Conservation (phyloP, 1,284 basidiomycete genomes). For the Filobasidium uniguttulatum region DNA sequence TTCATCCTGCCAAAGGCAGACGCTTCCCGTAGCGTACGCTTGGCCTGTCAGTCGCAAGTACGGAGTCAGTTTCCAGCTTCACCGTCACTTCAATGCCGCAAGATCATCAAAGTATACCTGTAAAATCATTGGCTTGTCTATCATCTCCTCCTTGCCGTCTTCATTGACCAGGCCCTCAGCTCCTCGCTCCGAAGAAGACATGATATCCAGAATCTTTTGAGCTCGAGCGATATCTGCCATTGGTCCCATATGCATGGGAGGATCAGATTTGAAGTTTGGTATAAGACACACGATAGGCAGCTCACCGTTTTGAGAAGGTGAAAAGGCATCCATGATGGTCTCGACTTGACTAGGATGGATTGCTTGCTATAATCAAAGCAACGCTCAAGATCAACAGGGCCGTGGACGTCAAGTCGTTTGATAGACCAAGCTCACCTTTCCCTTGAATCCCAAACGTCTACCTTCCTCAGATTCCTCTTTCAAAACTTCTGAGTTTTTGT, state of each 20-base stretch:
- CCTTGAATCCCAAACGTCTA: conserved; percentile 62
- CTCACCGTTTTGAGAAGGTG: conserved; percentile 57
- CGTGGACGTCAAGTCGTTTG: neutral
- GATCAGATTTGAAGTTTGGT: neutral
- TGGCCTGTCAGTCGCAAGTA: conserved; percentile 7
- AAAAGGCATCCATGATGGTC: conserved; percentile 62
- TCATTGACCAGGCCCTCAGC: conserved; percentile 10
- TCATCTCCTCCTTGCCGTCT: conserved; percentile 17
- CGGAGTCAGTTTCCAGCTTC: neutral
- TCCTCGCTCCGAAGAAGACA: conserved; percentile 7
- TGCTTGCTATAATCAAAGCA: conserved; percentile 52
- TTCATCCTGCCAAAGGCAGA: conserved; percentile 3
- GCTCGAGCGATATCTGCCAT: conserved; percentile 14
- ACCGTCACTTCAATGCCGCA: neutral
- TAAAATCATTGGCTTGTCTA: conserved; percentile 15
- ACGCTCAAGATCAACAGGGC: neutral
- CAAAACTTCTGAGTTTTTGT: conserved; percentile 59
- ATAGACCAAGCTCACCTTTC: conserved; percentile 48
- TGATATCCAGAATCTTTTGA: conserved; percentile 9
- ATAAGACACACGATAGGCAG: neutral
- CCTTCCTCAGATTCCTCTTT: conserved; percentile 67
- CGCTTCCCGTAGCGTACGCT: conserved; percentile 13
- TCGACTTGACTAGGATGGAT: conserved; percentile 82
- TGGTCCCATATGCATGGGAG: neutral
- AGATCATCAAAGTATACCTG: conserved; percentile 5